phyloP scores from a whole-genome alignment of 169 alveolate genomes.

The Theileria parva region DNA sequence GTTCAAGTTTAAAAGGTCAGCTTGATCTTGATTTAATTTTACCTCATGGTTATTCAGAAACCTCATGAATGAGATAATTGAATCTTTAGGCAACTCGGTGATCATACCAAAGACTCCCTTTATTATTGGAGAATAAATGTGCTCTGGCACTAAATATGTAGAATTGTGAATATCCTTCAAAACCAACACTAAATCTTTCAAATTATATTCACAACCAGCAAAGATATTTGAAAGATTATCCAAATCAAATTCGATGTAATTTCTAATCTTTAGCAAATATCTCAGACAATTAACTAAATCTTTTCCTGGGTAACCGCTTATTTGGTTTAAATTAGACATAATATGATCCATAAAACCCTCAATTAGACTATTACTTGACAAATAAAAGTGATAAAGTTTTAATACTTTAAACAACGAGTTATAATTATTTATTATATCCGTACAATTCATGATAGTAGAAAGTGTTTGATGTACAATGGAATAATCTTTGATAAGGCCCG shows the following conservation, averaged over 20 bases:
- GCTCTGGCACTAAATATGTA: neutral
- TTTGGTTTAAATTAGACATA: neutral
- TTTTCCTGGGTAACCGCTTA: neutral
- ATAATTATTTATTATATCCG: neutral
- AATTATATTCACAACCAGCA: neutral
- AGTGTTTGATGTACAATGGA: neutral
- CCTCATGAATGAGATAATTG: neutral
- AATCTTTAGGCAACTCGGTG: neutral
- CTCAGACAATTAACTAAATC: neutral
- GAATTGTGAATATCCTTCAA: neutral
- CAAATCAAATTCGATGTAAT: neutral
- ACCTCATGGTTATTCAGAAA: neutral
- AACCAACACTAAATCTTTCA: neutral
- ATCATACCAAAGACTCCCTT: neutral
- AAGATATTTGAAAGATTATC: neutral
- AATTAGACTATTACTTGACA: neutral
- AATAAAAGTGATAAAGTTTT: neutral
- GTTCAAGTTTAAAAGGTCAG: neutral
- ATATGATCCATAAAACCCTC: neutral
- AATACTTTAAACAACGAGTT: neutral
- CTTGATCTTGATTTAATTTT: neutral
- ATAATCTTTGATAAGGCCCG: neutral
- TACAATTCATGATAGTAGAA: neutral
- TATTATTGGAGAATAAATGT: neutral
- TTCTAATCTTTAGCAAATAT: slow-evolving; percentile 2